These are phyloP conservation scores for Nitzschia sp. DNA, from an alignment of 108 stramenopile species.

Conservation along the genomic window DNA sequence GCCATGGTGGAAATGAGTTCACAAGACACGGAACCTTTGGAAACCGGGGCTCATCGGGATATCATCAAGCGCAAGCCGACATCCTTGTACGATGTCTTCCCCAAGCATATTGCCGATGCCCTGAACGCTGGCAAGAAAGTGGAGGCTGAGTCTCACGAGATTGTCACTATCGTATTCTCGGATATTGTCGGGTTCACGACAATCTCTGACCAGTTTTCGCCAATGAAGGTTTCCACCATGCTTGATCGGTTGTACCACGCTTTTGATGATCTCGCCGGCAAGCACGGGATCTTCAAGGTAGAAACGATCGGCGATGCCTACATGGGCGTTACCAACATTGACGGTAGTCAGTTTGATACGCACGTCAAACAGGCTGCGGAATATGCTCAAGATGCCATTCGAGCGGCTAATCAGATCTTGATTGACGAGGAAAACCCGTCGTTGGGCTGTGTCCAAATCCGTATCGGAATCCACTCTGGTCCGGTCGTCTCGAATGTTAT, in stretches of 20 bases:
- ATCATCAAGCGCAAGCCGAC: neutral
- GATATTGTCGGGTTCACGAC: slow-evolving; percentile 60
- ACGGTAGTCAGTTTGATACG: slow-evolving; percentile 45
- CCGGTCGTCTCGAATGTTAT: slow-evolving; percentile 68
- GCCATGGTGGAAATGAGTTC: slow-evolving; percentile 10
- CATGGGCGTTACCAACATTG: slow-evolving; percentile 39
- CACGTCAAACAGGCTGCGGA: slow-evolving; percentile 56
- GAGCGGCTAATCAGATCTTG: slow-evolving; percentile 38
- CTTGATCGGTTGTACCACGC: slow-evolving; percentile 50
- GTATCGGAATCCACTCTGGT: slow-evolving; percentile 67
- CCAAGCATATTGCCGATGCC: slow-evolving; percentile 52
- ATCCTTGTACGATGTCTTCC: slow-evolving; percentile 38
- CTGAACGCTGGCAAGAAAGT: slow-evolving; percentile 49
- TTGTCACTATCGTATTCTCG: slow-evolving; percentile 27
- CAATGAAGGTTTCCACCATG: slow-evolving; percentile 49
- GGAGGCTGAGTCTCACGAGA: slow-evolving; percentile 37
- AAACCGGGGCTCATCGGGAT: neutral
- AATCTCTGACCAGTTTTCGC: slow-evolving; percentile 37
- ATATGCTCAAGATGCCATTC: slow-evolving; percentile 49
- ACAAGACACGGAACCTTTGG: slow-evolving; percentile 16
- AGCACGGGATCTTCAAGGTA: slow-evolving; percentile 62
- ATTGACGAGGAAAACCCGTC: slow-evolving; percentile 41
- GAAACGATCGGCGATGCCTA: slow-evolving; percentile 55
- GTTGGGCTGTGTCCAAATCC: slow-evolving; percentile 54
- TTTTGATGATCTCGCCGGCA: slow-evolving; percentile 43